A percentile compares a stretch with the other conserved stretches of the same genome.
Conservation (phyloP, 768 basidiomycete genomes). For the Lactarius deliciosus region DNA sequence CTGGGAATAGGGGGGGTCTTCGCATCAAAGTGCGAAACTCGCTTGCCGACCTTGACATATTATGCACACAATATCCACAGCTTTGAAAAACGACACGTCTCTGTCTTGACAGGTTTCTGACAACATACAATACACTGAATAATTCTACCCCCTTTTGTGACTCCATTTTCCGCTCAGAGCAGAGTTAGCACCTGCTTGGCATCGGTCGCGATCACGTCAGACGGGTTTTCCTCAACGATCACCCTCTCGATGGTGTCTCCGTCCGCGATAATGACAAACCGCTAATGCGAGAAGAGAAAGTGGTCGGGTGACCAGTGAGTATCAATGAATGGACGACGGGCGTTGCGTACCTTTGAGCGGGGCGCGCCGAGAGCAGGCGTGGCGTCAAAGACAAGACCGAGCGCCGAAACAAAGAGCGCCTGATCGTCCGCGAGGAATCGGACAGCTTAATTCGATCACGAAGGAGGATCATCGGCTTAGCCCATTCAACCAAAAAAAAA, state of each 20-base stretch:
- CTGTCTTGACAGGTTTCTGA: background rate
- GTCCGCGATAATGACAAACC: conserved; percentile 67
- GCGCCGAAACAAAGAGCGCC: conserved; percentile 43
- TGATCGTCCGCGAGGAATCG: conserved; percentile 56
- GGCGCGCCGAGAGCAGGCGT: conserved; percentile 61
- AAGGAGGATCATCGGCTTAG: background rate
- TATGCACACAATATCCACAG: background rate
- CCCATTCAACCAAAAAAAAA: background rate
- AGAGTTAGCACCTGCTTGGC: conserved; percentile 44
- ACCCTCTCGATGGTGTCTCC: conserved; percentile 66
- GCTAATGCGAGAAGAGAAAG: conserved; percentile 35
- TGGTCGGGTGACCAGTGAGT: background rate
- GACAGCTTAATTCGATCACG: conserved; percentile 31
- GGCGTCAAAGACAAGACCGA: conserved; percentile 49
- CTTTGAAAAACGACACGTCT: background rate
- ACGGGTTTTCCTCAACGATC: conserved; percentile 43
- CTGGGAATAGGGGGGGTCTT: background rate
- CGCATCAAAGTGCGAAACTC: background rate
- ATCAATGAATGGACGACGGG: background rate
- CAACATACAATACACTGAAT: background rate
- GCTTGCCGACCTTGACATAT: background rate
- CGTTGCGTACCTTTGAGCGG: conserved; percentile 49
- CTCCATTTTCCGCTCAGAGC: conserved; percentile 25
- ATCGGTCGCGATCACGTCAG: conserved; percentile 42
- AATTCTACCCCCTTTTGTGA: background rate